phyloP scores from a whole-genome alignment of 2,329 filamentous ascomycete genomes.

The Sclerotinia sclerotiorum region DNA sequence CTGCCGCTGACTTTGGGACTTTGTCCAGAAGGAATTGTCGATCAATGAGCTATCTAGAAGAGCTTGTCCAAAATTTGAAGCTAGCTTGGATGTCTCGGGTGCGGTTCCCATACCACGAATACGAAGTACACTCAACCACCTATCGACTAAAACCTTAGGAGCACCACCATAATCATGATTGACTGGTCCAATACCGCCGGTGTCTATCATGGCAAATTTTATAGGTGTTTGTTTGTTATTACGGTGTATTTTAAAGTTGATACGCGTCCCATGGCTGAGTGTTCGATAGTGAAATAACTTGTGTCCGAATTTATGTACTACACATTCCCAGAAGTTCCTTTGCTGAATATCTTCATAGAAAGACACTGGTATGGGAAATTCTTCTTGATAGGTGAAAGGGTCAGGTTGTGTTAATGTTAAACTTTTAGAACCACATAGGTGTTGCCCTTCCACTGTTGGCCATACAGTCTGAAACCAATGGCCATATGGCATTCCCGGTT shows the following conservation, averaged over 20 bases:
- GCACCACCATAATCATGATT: not conserved
- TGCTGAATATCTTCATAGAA: slow-evolving; percentile 33
- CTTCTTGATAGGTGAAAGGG: slow-evolving; percentile 11
- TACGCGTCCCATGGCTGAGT: slow-evolving; percentile 15
- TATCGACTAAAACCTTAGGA: not conserved
- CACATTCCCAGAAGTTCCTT: slow-evolving; percentile 29
- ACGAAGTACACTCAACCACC: not conserved
- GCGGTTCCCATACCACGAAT: not conserved
- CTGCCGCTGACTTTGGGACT: not conserved
- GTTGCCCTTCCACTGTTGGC: slow-evolving; percentile 11
- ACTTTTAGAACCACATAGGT: not conserved
- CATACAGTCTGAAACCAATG: slow-evolving; percentile 26
- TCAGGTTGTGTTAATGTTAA: slow-evolving; percentile 24
- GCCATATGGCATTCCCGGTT: slow-evolving; percentile 22
- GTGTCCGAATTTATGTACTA: slow-evolving; percentile 26
- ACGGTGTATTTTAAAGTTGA: not conserved
- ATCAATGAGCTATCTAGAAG: not conserved
- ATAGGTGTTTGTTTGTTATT: not conserved
- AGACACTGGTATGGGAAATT: slow-evolving; percentile 27
- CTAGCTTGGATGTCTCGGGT: not conserved
- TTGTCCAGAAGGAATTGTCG: slow-evolving; percentile 7
- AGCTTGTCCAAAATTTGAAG: not conserved
- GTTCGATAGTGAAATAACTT: slow-evolving; percentile 25
- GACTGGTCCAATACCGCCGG: not conserved
- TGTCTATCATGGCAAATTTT: not conserved